phyloP scores from a whole-genome alignment of 1,284 basidiomycete genomes.

The Pseudozyma pruni region DNA sequence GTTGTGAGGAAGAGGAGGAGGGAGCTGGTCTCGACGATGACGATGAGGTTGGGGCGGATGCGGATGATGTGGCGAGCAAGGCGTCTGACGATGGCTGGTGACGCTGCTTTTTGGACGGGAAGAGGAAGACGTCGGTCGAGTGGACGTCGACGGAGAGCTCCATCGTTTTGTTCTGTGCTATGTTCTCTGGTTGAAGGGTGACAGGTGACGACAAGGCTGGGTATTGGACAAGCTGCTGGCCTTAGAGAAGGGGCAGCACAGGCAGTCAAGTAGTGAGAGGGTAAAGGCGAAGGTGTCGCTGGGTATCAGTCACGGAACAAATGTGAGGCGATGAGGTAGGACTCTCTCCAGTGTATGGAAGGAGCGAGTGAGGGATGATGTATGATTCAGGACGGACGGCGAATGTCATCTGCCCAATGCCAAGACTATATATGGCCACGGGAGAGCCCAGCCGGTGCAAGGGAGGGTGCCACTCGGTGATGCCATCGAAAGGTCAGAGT shows the following conservation, averaged over 20 bases:
- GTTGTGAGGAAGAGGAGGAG: background rate
- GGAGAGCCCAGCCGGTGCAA: too few relatives aligned
- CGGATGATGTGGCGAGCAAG: background rate
- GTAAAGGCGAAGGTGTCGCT: background rate
- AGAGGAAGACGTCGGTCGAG: constrained; percentile 38
- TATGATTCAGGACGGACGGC: background rate
- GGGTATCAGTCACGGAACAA: background rate
- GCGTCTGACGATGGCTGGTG: constrained; percentile 5
- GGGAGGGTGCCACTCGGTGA: too few relatives aligned
- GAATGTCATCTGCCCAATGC: background rate
- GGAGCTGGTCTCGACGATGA: constrained; percentile 1
- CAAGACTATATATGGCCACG: background rate
- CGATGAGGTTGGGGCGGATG: background rate
- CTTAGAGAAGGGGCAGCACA: background rate
- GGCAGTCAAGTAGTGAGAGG: background rate
- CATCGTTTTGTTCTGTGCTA: constrained; percentile 5
- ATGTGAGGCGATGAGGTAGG: background rate
- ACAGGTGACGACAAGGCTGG: background rate
- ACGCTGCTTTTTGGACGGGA: constrained; percentile 27
- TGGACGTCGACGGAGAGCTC: constrained; percentile 34
- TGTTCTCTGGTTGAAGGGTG: background rate
- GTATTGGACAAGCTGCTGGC: background rate
- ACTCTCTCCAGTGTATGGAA: background rate
- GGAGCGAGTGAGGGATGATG: background rate
- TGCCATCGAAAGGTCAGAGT: too few relatives aligned